Evolutionary conservation across 2,329 filamentous ascomycete species (phyloP), one percentile per base, ranked within the genome.

Genomic region (Verticillium tricorpus): DNA sequence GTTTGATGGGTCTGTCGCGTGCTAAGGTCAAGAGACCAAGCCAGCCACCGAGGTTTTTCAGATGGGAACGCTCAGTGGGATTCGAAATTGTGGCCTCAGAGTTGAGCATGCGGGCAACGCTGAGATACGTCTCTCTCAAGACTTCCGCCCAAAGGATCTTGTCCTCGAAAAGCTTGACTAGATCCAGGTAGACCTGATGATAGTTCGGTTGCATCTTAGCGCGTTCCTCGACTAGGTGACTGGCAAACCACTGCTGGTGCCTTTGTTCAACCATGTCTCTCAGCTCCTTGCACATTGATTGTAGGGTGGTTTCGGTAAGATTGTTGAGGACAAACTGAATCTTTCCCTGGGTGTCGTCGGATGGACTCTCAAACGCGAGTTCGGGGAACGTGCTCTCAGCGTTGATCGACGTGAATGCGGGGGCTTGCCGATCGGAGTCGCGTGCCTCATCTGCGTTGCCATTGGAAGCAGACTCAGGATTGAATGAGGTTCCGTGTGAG

Each of bases 151-250:
- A 97, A 1, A 99, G 80, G 11, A 83, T 77, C 70, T 86, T 90
- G 72, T 95, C 88, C 67, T 91, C 86, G 68, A 98, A 92, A 37
- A 93, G 85, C 61, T 89, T 89, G 63, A 99, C 85, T 59, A 99
- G 85, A 69, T 97, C 91, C 58, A 98, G 84, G 72, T 99, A 99
- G 25, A 99, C 86, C 63, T 90, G 85, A 69, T 99, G 95, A 71
- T 96, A 98, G 74, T 99, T 99, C 6, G 94, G 93, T 73, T 99
- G 94, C 81, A 97, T 89, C 76, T 97, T 98, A 35, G 94, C 96
- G 56, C 96, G 92, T 73, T 97, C 92, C 71, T 97, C 94, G 2
- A 99, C 95, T 11, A 99, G 82, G 71, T 98, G 96, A 57, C 88
- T 89, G 7, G 96, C 95, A 71, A 99, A 99, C 95, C 95, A 99